Base-by-base conservation (phyloP, 345 rosid genomes). In the Brassica incana region DNA sequence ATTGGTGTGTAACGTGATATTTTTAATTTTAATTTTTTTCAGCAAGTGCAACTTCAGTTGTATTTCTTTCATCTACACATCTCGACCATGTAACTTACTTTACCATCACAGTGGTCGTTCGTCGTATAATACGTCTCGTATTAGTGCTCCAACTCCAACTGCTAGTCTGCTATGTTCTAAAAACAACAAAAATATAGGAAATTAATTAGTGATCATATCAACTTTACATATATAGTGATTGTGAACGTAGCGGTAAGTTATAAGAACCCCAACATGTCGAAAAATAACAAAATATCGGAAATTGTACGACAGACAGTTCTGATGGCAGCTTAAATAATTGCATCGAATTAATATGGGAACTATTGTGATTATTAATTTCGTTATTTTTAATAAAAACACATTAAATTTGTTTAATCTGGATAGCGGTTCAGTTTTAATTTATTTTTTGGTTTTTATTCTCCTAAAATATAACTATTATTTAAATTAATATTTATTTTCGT, bases 311-410 rank as follows among this genome's bases (percentile, higher is more conserved):
- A 80, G 77, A 20, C 80, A 45, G 4, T 65, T 30, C 80, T 69
- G 72, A 64, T 65, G 72, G 73, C 80, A 80, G 59, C 60, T 56
- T 76, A 76, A 18, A 80, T 76, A 6, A 76, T 80, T 76, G 76
- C 72, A 29, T 12, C 45, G 6, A 68, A 36, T 5, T 69, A 36
- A 36, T 62, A 70, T 58, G 23, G 23, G 32, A 67, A 30, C 23
- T 20, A 20, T 0, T 20, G 23, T 20, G 1, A 20, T 20, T 20
- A 20, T 20, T 20, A 20, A 0, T 20, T 20, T 20, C 23, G 23
- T 20, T 20, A 20, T 20, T 20, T 20, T 20, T 20, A 20, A 20
- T 20, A 20, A 20, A 20, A 20, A 20, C 23, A 20, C 23, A 20
- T 20, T 20, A 20, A 20, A 20, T 20, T 0, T 20, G 23, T 20